These are phyloP conservation scores for Eimeria necatrix DNA, from an alignment of 169 alveolate genomes.

Conservation along the genomic window DNA sequence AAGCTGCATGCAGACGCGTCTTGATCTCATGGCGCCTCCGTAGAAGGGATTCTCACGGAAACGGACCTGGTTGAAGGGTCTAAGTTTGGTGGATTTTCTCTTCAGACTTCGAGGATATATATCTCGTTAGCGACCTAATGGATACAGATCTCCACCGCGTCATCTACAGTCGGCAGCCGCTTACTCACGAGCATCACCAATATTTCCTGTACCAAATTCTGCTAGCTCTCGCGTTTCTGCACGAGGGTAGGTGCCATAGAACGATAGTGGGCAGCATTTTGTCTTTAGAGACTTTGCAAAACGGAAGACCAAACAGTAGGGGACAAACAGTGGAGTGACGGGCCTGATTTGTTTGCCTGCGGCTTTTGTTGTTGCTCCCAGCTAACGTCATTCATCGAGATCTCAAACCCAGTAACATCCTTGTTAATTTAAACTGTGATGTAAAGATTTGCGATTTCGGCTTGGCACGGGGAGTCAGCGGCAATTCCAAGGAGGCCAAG, in stretches of 20 bases:
- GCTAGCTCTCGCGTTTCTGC: constrained; percentile 65
- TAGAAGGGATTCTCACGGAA: no score
- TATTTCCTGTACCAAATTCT: constrained; percentile 91
- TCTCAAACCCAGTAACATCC: constrained; percentile 98
- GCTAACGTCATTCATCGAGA: constrained; percentile 99
- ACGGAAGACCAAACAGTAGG: not conserved
- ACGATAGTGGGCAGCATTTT: not conserved
- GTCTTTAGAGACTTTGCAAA: not conserved
- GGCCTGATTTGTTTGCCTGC: not conserved
- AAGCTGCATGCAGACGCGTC: no score
- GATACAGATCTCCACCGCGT: constrained; percentile 96
- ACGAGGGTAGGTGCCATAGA: not conserved
- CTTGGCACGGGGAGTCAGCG: constrained; percentile 75
- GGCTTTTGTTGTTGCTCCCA: constrained; percentile 92
- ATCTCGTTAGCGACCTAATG: constrained; percentile 92
- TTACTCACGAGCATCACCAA: constrained; percentile 95
- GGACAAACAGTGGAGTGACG: not conserved
- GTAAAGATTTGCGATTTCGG: constrained; percentile 93
- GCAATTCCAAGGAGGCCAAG: not conserved
- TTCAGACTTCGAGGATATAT: constrained; percentile 67
- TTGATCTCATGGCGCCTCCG: no score
- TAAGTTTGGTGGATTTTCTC: not conserved
- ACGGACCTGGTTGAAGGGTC: not conserved
- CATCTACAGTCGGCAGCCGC: constrained; percentile 92
- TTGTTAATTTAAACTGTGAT: constrained; percentile 98